These are phyloP conservation scores for Omphalotus guepiniiformis DNA, from an alignment of 768 basidiomycete genomes.

Conservation along the genomic window DNA sequence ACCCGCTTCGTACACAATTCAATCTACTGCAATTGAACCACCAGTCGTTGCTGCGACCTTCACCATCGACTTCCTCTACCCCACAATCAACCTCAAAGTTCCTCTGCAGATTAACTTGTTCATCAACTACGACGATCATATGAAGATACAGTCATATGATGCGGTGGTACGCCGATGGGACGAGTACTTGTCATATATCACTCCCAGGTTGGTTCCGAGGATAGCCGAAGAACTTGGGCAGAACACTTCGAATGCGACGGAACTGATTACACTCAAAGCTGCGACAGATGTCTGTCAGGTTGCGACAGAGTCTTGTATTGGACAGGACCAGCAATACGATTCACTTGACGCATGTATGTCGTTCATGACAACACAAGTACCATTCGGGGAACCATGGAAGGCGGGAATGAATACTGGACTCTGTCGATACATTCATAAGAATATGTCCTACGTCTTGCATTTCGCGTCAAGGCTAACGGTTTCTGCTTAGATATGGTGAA, in stretches of 20 bases:
- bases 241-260: conserved; percentile 1
- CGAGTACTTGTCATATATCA: conserved; percentile 3
- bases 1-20: not conserved
- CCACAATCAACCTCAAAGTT: conserved; percentile 8
- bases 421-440: conserved; percentile 7
- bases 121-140: conserved; percentile 5
- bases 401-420: conserved; percentile 5
- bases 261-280: conserved; percentile 2
- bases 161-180: conserved; percentile 1
- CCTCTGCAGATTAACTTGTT: conserved; percentile 9
- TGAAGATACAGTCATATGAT: conserved; percentile 9
- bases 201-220: conserved; percentile 5
- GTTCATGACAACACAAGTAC: not conserved
- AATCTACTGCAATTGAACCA: conserved; percentile 4
- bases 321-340: conserved; percentile 7
- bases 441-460: not conserved
- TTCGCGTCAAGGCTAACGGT: not conserved
- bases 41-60: conserved; percentile 1
- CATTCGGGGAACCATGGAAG: conserved; percentile 10
- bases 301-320: conserved; percentile 6
- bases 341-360: conserved; percentile 4
- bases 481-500: conserved; percentile 7
- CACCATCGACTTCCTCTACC: not conserved
- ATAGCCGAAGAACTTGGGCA: conserved; percentile 4
- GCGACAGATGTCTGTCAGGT: conserved; percentile 9